These are phyloP conservation scores for Mortierella hygrophila DNA, from an alignment of 192 early-diverging fungal species.

Conservation along the genomic window DNA sequence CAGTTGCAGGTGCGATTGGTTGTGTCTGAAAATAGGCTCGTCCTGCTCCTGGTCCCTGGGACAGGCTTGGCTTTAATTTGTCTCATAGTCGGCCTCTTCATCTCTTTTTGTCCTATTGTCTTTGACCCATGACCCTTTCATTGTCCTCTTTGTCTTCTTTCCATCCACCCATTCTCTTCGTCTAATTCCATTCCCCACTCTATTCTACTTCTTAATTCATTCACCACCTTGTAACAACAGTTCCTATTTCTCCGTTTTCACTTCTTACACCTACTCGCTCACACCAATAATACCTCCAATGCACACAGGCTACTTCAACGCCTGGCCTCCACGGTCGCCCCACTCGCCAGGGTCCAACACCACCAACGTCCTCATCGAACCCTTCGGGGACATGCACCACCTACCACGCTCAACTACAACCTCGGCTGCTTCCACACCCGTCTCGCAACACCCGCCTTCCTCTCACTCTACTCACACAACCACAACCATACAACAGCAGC, in stretches of 20 bases:
- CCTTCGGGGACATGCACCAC: constrained; percentile 21
- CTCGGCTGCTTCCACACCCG: background rate
- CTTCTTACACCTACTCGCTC: too few species aligned
- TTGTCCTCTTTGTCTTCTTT: background rate
- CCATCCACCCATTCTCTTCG: background rate
- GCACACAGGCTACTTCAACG: constrained; percentile 15
- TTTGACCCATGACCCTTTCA: background rate
- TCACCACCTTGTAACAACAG: background rate
- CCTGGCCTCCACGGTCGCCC: constrained; percentile 22
- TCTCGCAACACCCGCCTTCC: constrained; percentile 3
- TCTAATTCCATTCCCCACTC: background rate
- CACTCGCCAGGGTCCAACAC: constrained; percentile 9
- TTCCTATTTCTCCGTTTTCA: background rate
- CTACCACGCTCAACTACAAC: background rate
- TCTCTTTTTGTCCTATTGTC: too few species aligned
- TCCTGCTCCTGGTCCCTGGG: background rate
- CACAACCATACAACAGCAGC: background rate
- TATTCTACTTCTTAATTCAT: background rate
- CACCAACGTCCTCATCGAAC: constrained; percentile 11
- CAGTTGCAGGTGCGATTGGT: background rate
- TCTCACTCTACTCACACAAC: background rate
- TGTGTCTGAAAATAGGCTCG: constrained; percentile 5
- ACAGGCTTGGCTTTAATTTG: too few species aligned
- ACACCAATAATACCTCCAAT: background rate
- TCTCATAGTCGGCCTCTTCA: too few species aligned